Percentiles rank a stretch among this genome's conserved stretches.
phyloP scores from a whole-genome alignment of 495 filamentous ascomycete genomes.

The Aspergillus haitiensis region DNA sequence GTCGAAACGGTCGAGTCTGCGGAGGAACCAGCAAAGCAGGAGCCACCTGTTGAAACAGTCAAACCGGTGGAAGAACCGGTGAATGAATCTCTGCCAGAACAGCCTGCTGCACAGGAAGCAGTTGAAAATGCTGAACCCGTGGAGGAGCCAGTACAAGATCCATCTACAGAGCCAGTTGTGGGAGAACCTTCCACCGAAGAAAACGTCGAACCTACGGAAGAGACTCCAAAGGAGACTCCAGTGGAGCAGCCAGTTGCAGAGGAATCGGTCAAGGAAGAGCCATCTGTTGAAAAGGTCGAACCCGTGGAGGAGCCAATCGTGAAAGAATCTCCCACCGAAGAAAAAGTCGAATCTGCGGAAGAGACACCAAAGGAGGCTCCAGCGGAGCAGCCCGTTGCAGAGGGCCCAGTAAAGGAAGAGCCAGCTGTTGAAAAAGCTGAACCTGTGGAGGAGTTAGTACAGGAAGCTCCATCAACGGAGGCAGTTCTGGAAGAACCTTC shows the following conservation, averaged over 20 bases:
- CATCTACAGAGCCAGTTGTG: neutral
- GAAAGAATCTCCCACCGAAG: neutral
- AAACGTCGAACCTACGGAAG: neutral
- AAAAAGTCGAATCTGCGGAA: constrained; percentile 8
- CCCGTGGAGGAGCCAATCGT: neutral
- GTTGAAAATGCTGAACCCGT: constrained; percentile 13
- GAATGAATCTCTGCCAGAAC: neutral
- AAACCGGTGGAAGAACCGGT: neutral
- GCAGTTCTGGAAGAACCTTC: constrained; percentile 7
- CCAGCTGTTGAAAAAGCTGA: constrained; percentile 15
- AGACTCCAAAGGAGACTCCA: neutral
- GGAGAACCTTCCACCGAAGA: constrained; percentile 18
- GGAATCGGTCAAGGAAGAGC: constrained; percentile 15
- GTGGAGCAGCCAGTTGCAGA: constrained; percentile 2
- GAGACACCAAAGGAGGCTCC: constrained; percentile 6
- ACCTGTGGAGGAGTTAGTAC: constrained; percentile 6
- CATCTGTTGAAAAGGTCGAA: neutral
- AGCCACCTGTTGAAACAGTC: constrained; percentile 1
- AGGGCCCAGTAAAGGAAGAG: constrained; percentile 16
- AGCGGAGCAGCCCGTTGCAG: constrained; percentile 10
- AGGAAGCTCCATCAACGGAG: constrained; percentile 1
- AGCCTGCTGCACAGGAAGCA: constrained; percentile 11
- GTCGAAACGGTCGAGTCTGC: neutral
- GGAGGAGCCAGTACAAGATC: constrained; percentile 14
- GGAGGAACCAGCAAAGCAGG: constrained; percentile 11